Conservation (phyloP, 768 basidiomycete genomes). For the Chalciporus piperatus region DNA sequence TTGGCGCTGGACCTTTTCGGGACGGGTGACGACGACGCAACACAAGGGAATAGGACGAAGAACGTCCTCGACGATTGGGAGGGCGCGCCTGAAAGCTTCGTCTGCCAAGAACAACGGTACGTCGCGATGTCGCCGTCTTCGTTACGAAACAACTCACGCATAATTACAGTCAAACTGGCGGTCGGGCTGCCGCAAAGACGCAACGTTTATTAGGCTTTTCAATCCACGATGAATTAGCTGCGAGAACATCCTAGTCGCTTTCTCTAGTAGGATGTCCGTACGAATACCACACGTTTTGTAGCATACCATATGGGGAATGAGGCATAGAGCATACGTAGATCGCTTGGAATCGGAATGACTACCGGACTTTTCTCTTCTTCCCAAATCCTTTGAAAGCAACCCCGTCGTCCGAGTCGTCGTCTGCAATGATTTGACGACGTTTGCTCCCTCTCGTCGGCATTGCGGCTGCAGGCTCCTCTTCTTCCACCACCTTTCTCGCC, state of each 20-base stretch:
- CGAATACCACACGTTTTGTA: background rate
- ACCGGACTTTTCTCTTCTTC: conserved; percentile 26
- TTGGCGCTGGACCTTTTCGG: conserved; percentile 95
- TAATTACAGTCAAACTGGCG: conserved; percentile 69
- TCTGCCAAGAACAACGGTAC: conserved; percentile 92
- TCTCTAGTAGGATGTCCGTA: background rate
- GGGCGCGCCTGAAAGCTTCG: conserved; percentile 94
- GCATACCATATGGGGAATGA: background rate
- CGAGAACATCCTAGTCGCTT: conserved; percentile 4
- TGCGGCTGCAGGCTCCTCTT: background rate
- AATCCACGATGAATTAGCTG: conserved; percentile 65
- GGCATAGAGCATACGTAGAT: background rate
- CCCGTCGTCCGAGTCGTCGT: conserved; percentile 72
- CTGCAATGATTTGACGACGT: conserved; percentile 40
- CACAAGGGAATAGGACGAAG: conserved; percentile 47
- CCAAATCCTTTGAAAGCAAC: conserved; percentile 67
- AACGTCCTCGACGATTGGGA: conserved; percentile 95
- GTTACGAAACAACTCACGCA: background rate
- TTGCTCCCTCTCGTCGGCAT: conserved; percentile 18
- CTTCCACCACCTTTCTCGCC: conserved; percentile 3
- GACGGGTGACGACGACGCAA: conserved; percentile 58
- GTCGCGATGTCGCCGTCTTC: conserved; percentile 16
- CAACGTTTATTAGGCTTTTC: conserved; percentile 83
- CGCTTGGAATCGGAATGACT: background rate
- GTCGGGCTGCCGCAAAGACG: conserved; percentile 85